Percentiles rank a stretch among this genome's conserved stretches.
These are phyloP conservation scores for Metschnikowia colocasiae DNA, from an alignment of 805 yeast species.

Conservation along the genomic window DNA sequence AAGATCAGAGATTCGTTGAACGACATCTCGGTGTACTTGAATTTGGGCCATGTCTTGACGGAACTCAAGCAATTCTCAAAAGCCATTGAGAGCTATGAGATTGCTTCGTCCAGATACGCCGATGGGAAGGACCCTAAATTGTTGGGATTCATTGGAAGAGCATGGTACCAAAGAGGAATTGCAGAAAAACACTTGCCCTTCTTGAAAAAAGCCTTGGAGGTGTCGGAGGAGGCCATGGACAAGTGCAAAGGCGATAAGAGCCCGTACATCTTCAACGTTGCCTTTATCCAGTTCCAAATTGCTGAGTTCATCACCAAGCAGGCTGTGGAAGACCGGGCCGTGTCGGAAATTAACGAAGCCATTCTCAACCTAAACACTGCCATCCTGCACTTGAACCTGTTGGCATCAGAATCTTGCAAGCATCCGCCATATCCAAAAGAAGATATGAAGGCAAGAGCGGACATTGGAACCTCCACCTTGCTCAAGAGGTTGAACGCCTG, in stretches of 20 bases:
- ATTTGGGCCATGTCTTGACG: conserved; percentile 80
- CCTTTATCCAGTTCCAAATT: conserved; percentile 78
- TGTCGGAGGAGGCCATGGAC: conserved; percentile 54
- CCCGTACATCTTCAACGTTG: conserved; percentile 68
- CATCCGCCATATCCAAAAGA: conserved; percentile 75
- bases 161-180: conserved; percentile 80
- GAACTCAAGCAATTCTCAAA: conserved; percentile 80
- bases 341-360: conserved; percentile 58
- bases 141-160: conserved; percentile 73
- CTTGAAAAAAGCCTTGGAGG: conserved; percentile 58
- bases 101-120: conserved; percentile 66
- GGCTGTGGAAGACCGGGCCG: conserved; percentile 52
- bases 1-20: conserved; percentile 86
- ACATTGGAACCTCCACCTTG: conserved; percentile 75
- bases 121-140: conserved; percentile 63
- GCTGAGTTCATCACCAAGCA: conserved; percentile 77
- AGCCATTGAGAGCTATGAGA: conserved; percentile 84
- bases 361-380: conserved; percentile 59
- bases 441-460: conserved; percentile 83
- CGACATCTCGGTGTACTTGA: conserved; percentile 77
- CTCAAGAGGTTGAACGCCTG: conserved; percentile 66
- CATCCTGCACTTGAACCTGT: conserved; percentile 51
- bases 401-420: conserved; percentile 49
- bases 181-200: conserved; percentile 62
- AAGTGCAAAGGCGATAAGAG: conserved; percentile 25